Conservation (phyloP, 2,329 filamentous ascomycete genomes). For the Mollisiaceae sp. region DNA sequence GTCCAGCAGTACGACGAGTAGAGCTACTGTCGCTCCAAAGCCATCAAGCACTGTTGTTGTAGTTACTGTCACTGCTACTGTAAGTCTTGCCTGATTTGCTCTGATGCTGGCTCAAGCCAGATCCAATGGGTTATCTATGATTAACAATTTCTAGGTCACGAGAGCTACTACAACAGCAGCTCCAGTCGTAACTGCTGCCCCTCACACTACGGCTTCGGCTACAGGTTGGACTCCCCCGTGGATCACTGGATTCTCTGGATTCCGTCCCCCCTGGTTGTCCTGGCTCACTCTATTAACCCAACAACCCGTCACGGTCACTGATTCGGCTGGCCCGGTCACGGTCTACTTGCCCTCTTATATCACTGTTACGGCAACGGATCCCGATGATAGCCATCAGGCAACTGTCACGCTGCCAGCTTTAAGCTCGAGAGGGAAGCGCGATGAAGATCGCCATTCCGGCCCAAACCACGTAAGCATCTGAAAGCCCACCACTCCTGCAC, state of each 20-base stretch:
- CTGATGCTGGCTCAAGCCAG: neutral
- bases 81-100: neutral
- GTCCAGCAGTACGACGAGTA: neutral
- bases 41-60: neutral
- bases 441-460: neutral
- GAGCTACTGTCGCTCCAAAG: neutral
- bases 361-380: neutral
- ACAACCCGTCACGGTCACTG: neutral
- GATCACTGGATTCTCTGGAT: neutral
- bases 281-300: neutral
- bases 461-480: neutral
- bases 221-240: neutral
- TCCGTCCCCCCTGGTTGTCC: slow-evolving; percentile 7
- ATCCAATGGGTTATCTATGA: neutral
- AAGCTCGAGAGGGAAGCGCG: neutral
- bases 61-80: neutral
- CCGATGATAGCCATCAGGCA: neutral
- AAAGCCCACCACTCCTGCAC: neutral
- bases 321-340: neutral
- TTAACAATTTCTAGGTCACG: neutral
- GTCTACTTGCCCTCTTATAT: neutral
- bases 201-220: no score
- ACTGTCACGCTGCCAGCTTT: slow-evolving; percentile 4
- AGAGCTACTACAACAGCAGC: neutral
- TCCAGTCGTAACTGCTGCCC: no score